phyloP scores from a whole-genome alignment of 176 grass and related monocot genomes.

The Melocanna baccifera region DNA sequence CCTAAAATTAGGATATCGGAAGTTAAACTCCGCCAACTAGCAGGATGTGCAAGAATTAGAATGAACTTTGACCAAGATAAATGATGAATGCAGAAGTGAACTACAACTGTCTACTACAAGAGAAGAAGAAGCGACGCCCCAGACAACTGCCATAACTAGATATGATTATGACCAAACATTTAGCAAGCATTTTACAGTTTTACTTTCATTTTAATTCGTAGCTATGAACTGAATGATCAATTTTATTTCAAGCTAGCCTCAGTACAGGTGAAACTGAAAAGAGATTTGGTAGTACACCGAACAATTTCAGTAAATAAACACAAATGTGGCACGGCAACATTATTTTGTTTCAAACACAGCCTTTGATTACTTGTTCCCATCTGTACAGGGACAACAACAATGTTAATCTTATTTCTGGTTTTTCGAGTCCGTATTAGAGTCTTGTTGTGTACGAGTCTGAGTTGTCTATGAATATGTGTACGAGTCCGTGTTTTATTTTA shows the following conservation, averaged over 20 bases:
- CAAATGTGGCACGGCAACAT: background rate
- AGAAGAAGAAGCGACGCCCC: background rate
- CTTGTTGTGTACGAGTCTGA: too few relatives aligned
- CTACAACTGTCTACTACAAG: background rate
- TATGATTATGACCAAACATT: background rate
- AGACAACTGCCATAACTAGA: background rate
- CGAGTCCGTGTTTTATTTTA: too few relatives aligned
- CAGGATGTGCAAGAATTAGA: background rate
- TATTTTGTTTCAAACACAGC: background rate
- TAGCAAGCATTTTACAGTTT: background rate
- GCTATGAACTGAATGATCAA: background rate
- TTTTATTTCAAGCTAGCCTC: background rate
- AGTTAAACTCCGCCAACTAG: background rate
- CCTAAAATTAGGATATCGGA: constrained; percentile 23
- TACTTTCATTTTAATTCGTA: background rate
- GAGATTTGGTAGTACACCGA: too few relatives aligned
- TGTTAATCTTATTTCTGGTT: too few relatives aligned
- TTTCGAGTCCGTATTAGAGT: too few relatives aligned
- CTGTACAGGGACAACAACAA: background rate
- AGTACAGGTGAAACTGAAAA: background rate
- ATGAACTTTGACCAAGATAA: background rate
- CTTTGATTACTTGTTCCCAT: background rate
- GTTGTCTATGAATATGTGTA: too few relatives aligned
- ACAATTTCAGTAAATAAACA: background rate
- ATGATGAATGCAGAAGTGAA: background rate